phyloP scores from a whole-genome alignment of 1,139 yeast genomes.

The Scheffersomyces insectosa region DNA sequence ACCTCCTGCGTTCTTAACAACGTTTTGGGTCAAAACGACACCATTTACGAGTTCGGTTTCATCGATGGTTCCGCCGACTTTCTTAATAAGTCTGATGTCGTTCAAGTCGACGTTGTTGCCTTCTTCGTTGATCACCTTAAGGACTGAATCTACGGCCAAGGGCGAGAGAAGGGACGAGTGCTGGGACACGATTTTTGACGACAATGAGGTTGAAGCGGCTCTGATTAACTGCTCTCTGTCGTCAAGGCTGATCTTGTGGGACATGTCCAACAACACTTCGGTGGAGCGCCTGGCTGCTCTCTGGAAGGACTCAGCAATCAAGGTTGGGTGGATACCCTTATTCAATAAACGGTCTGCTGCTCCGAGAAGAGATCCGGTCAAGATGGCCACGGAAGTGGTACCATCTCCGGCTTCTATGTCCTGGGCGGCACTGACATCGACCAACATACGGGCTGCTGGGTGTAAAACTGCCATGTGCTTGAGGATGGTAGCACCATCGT shows the following conservation, averaged over 20 bases:
- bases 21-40: slow-evolving; percentile 88
- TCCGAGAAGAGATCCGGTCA: slow-evolving; percentile 90
- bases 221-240: slow-evolving; percentile 83
- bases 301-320: slow-evolving; percentile 93
- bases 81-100: slow-evolving; percentile 86
- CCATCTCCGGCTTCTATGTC: slow-evolving; percentile 99
- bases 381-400: slow-evolving; percentile 93
- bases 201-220: slow-evolving; percentile 92
- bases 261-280: slow-evolving; percentile 81
- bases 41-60: slow-evolving; percentile 94
- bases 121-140: slow-evolving; percentile 64
- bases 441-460: slow-evolving; percentile 98
- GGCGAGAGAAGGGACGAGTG: slow-evolving; percentile 85
- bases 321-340: slow-evolving; percentile 94
- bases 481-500: slow-evolving; percentile 96
- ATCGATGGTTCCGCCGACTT: slow-evolving; percentile 96
- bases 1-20: slow-evolving; percentile 91
- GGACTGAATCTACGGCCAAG: slow-evolving; percentile 89
- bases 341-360: slow-evolving; percentile 90
- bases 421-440: slow-evolving; percentile 95
- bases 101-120: slow-evolving; percentile 77
- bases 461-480: slow-evolving; percentile 97
- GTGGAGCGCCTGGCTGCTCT: slow-evolving; percentile 89
- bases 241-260: slow-evolving; percentile 68
- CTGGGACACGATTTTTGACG: slow-evolving; percentile 94